Percentiles rank a stretch among this genome's conserved stretches.
These are phyloP conservation scores for Datisca glomerata DNA, from an alignment of 306 rosid species.

Conservation along the genomic window DNA sequence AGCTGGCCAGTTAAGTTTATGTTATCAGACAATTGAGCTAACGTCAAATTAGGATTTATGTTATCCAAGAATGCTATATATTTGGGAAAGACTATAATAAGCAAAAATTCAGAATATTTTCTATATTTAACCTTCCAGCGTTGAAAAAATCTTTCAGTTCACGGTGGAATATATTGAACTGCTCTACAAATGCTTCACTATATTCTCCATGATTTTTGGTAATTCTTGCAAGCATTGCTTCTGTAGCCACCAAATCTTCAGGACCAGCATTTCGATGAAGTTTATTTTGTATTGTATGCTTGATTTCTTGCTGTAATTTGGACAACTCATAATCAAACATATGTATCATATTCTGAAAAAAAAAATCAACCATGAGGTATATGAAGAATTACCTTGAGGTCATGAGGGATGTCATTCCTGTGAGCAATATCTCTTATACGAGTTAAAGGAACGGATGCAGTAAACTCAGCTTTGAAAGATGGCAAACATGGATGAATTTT, in stretches of 20 bases:
- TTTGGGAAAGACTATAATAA: conserved; percentile 4
- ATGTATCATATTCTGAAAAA: conserved; percentile 8
- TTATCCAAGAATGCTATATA: conserved; percentile 6
- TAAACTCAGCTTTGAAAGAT: conserved; percentile 96
- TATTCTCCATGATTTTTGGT: conserved; percentile 73
- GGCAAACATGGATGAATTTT: conserved; percentile 95
- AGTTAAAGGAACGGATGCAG: conserved; percentile 94
- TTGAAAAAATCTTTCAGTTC: conserved; percentile 98
- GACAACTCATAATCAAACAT: conserved; percentile 14
- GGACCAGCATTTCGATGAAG: conserved; percentile 99
- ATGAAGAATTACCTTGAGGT: conserved; percentile 57
- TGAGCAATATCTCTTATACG: conserved; percentile 99
- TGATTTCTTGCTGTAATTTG: conserved; percentile 64
- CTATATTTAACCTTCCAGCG: conserved; percentile 83
- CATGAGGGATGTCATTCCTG: conserved; percentile 90
- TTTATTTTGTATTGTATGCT: conserved; percentile 97
- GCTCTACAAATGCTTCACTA: conserved; percentile 70
- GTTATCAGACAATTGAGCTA: no score
- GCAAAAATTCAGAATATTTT: neutral
- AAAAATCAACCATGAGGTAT: conserved; percentile 9
- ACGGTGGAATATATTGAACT: conserved; percentile 77
- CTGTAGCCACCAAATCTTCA: conserved; percentile 94
- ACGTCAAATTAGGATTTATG: conserved; percentile 3
- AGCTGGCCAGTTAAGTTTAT: no score
- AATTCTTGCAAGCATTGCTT: conserved; percentile 88